Percentiles rank a stretch among this genome's conserved stretches.
phyloP scores from a whole-genome alignment of 441 rosid species.

The Populus hybrid region DNA sequence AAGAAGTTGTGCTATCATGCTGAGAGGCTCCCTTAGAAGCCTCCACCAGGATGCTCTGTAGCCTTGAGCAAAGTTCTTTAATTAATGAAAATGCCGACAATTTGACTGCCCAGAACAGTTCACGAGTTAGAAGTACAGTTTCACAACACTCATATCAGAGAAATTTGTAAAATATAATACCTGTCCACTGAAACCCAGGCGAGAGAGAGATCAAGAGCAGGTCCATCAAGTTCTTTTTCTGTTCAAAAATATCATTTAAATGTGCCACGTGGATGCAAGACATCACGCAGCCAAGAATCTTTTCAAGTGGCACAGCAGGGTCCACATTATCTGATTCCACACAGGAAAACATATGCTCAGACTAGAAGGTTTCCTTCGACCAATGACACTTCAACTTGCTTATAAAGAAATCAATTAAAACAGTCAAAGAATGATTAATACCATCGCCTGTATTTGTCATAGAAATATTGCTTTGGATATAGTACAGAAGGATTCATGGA shows the following conservation, averaged over 20 bases:
- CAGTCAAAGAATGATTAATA: not conserved
- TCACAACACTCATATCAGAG: constrained; percentile 6
- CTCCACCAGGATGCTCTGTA: constrained; percentile 32
- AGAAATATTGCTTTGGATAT: not conserved
- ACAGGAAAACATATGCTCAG: constrained; percentile 22
- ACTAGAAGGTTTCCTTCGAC: not conserved
- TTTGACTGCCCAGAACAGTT: constrained; percentile 59
- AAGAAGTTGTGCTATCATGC: constrained; percentile 34
- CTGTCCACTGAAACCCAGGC: constrained; percentile 81
- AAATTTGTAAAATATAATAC: constrained; percentile 38
- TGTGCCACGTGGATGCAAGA: constrained; percentile 67
- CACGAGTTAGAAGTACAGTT: constrained; percentile 14
- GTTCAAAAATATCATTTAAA: constrained; percentile 48
- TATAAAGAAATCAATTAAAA: not conserved
- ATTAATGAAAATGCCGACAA: constrained; percentile 61
- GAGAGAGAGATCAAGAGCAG: constrained; percentile 46
- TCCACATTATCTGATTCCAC: constrained; percentile 49
- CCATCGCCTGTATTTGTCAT: not conserved
- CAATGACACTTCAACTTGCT: not conserved
- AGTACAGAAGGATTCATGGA: not conserved
- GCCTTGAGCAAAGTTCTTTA: constrained; percentile 73
- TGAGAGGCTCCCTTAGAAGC: constrained; percentile 34
- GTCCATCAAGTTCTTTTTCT: constrained; percentile 53
- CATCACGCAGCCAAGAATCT: constrained; percentile 60
- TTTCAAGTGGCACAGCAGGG: constrained; percentile 55